phyloP scores from a whole-genome alignment of 2,329 filamentous ascomycete species.

The Hypocrella siamensis region DNA sequence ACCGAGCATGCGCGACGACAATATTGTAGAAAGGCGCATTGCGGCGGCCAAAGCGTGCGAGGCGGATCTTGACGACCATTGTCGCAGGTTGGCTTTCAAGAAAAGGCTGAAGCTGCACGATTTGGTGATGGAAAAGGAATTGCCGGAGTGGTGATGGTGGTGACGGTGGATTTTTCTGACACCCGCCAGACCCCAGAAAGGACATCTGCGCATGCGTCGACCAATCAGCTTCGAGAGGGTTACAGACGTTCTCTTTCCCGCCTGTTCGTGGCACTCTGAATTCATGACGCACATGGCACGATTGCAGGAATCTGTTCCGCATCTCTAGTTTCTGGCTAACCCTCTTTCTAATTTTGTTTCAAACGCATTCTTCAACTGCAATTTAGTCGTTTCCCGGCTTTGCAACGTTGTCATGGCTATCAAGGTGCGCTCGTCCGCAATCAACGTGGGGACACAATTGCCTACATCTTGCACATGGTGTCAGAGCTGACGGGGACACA shows the following conservation, averaged over 20 bases:
- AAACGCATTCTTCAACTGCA: no score
- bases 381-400: background rate
- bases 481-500: background rate
- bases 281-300: no score
- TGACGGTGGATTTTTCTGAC: no score
- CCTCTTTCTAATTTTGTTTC: background rate
- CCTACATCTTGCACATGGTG: no score
- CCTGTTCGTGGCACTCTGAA: no score
- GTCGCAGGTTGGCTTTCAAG: conserved; percentile 4
- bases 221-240: no score
- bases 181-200: no score
- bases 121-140: no score
- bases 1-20: conserved; percentile 86
- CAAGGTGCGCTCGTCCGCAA: conserved; percentile 11
- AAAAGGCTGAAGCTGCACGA: background rate
- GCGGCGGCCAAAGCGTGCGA: conserved; percentile 81
- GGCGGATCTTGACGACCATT: conserved; percentile 93
- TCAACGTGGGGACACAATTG: background rate
- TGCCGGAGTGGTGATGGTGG: background rate
- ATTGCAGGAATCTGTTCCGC: no score
- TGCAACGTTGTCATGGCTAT: conserved; percentile 12
- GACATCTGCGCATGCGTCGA: no score
- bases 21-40: conserved; percentile 96
- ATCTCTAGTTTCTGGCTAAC: background rate
- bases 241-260: no score